A percentile compares a stretch with the other conserved stretches of the same genome.
These are phyloP conservation scores for Entomophthora muscae DNA, from an alignment of 371 early-diverging fungal species.

Conservation along the genomic window DNA sequence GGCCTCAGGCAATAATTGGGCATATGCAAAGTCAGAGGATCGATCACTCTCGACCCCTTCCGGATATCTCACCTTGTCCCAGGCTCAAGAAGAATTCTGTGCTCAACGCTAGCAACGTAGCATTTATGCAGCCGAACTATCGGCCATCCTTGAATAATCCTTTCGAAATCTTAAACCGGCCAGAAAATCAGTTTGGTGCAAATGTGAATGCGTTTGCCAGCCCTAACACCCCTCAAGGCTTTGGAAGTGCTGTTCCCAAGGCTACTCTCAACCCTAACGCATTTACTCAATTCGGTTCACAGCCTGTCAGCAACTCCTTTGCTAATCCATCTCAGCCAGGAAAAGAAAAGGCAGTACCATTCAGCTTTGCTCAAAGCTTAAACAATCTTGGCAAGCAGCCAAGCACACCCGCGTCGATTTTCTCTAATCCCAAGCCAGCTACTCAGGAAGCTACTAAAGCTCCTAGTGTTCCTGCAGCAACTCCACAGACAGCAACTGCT, in stretches of 20 bases:
- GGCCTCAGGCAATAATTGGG: neutral
- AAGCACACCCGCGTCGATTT: no score
- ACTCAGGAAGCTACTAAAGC: no score
- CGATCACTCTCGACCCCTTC: neutral
- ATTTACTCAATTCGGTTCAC: neutral
- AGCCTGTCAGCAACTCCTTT: neutral
- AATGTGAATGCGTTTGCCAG: neutral
- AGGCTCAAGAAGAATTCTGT: neutral
- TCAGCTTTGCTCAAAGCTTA: neutral
- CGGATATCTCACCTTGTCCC: neutral
- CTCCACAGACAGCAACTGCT: neutral
- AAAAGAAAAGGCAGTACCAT: neutral
- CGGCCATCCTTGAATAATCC: neutral
- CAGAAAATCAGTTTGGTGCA: neutral
- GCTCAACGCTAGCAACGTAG: neutral
- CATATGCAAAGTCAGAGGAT: neutral
- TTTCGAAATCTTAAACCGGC: neutral
- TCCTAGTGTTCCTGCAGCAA: no score
- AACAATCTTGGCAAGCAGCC: neutral
- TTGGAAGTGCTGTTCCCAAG: neutral
- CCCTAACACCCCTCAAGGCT: neutral
- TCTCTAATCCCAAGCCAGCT: no score
- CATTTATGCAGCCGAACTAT: neutral
- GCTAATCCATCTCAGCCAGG: no score
- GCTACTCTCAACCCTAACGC: neutral